Evolutionary conservation across 2,329 filamentous ascomycete genomes (phyloP), one percentile per base, ranked within the genome.

Genomic region (Biscogniauxia marginata): DNA sequence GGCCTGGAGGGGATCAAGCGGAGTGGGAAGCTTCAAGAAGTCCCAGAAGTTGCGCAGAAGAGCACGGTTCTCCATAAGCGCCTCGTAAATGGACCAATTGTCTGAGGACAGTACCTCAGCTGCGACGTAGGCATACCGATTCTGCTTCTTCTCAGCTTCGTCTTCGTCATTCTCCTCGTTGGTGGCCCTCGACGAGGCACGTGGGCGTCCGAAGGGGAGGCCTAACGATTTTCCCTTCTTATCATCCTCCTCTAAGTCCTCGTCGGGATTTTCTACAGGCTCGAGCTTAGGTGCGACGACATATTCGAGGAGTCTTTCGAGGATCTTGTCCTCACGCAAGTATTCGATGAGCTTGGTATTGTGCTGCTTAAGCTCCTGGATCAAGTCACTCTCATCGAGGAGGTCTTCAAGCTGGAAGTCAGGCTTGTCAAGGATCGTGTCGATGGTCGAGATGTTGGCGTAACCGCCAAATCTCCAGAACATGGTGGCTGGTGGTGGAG

Each of bases 401-500:
- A 99, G 82, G 73, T 98, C 93, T 76, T 99, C 95, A 64, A 98
- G 88, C 52, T 90, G 92, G 72, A 97, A 93, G 76, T 96, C 90
- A 67, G 96, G 87, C 76, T 96, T 96, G 73, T 99, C 95, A 73
- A 99, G 91, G 70, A 99, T 90, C 66, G 88, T 92, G 77, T 98
- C 95, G 76, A 99, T 91, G 71, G 93, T 89, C 69, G 93, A 97
- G 77, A 96, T 89, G 83, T 91, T 96, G 82, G 93, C 91, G 83
- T 98, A 98, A 72, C 92, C 92, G 83, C 95, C 93, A 83, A 98
- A 99, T 78, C 93, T 89, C 95, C 95, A 99, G 78, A 99, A 99
- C 95, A 99, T 99, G 80, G 76, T 93, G 87, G 71, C 73, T 61
- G 50, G 52, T 55, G 49, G 53, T 64, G 47, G 30, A 39, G 30